phyloP scores from a whole-genome alignment of 2,329 filamentous ascomycete species.

The Cadophora sp. region DNA sequence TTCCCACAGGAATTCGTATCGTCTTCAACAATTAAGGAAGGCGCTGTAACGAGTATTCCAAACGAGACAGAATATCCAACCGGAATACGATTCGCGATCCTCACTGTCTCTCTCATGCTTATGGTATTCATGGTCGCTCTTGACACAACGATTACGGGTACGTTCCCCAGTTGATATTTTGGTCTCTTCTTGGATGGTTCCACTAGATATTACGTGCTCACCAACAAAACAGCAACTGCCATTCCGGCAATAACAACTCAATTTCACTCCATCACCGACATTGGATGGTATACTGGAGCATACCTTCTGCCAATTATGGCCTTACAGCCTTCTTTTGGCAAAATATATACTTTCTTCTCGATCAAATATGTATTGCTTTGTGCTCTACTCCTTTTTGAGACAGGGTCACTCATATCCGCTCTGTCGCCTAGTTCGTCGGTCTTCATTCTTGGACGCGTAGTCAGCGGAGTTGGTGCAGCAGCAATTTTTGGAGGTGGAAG shows the following conservation, averaged over 20 bases:
- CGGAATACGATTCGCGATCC: conserved; percentile 5
- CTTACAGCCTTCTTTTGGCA: conserved; percentile 37
- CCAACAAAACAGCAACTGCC: conserved; percentile 32
- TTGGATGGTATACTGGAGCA: conserved; percentile 47
- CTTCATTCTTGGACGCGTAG: conserved; percentile 45
- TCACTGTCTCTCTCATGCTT: conserved; percentile 9
- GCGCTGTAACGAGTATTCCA: neutral
- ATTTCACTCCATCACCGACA: conserved; percentile 46
- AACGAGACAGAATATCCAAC: conserved; percentile 12
- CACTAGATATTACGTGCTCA: neutral
- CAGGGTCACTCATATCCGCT: conserved; percentile 42
- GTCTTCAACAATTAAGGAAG: neutral
- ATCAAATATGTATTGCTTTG: conserved; percentile 28
- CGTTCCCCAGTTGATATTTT: neutral
- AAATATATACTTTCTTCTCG: conserved; percentile 36
- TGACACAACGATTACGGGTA: conserved; percentile 16
- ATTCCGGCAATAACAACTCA: conserved; percentile 48
- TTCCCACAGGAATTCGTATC: neutral
- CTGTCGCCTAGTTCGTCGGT: conserved; percentile 39
- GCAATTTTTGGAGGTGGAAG: conserved; percentile 45
- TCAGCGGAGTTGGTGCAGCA: conserved; percentile 40
- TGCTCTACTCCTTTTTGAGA: conserved; percentile 39
- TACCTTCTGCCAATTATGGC: conserved; percentile 45
- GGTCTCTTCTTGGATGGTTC: too few relatives aligned
- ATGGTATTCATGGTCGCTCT: conserved; percentile 16